Percentiles rank a stretch among this genome's conserved stretches.
These are phyloP conservation scores for Xanthoconium separans DNA, from an alignment of 1,284 basidiomycete genomes.

Conservation along the genomic window DNA sequence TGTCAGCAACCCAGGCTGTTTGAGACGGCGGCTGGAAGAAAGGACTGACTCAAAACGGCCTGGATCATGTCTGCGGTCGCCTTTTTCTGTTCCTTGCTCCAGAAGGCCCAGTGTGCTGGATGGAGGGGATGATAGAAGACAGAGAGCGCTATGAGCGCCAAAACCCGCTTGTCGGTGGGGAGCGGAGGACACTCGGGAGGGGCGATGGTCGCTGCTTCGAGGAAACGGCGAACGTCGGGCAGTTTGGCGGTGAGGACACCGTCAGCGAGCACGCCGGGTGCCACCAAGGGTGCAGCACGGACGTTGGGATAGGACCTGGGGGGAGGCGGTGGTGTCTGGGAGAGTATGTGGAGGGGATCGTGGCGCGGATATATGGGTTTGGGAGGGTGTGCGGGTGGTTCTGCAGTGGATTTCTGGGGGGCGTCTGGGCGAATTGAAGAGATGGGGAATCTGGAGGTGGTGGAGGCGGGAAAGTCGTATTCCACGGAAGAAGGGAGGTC, in stretches of 20 bases:
- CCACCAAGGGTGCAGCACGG: constrained; percentile 26
- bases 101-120: constrained; percentile 33
- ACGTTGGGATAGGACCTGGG: constrained; percentile 20
- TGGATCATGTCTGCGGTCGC: constrained; percentile 27
- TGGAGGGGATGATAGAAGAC: constrained; percentile 35
- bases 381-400: constrained; percentile 25
- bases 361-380: constrained; percentile 30
- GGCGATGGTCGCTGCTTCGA: constrained; percentile 24
- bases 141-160: constrained; percentile 33
- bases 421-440: constrained; percentile 31
- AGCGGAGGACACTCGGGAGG: constrained; percentile 32
- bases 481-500: constrained; percentile 16
- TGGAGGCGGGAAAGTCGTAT: constrained; percentile 20
- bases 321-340: constrained; percentile 25
- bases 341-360: constrained; percentile 33
- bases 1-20: constrained; percentile 10
- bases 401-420: constrained; percentile 21
- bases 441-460: constrained; percentile 29
- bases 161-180: constrained; percentile 29
- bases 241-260: constrained; percentile 33
- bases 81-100: constrained; percentile 35
- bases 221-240: constrained; percentile 28
- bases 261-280: constrained; percentile 33
- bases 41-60: constrained; percentile 27
- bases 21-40: neutral